Base-by-base conservation (phyloP, 306 rosid genomes). In the Castanea sativa region DNA sequence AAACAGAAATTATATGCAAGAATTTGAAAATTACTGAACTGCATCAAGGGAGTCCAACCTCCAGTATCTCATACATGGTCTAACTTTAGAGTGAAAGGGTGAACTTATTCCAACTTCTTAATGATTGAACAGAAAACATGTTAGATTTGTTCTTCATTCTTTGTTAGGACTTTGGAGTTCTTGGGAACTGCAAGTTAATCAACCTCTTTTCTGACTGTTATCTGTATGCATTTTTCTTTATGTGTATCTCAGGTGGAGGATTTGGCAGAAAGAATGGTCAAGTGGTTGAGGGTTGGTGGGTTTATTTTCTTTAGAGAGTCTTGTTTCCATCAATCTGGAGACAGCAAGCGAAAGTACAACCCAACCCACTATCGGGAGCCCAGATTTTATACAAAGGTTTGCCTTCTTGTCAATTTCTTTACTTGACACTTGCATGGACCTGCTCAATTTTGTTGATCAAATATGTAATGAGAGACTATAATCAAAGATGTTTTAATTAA, bases 321-420 rank as follows among this genome's bases (percentile, higher is more conserved):
- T 79, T 95, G 98, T 85, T 95, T 91, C 84, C 99, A 95, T 77
- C 99, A 90, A 87, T 95, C 99, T 38, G 99, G 99, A 69, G 99
- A 95, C 79, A 90, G 93, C 1, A 93, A 95, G 88, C 84, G 99
- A 78, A 90, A 93, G 73, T 87, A 86, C 85, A 95, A 95, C 86
- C 99, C 98, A 57, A 95, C 98, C 82, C 99, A 95, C 86, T 95
- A 95, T 80, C 86, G 99, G 83, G 94, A 93, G 73, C 99, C 99
- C 59, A 86, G 98, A 74, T 93, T 85, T 82, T 95, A 95, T 85
- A 92, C 97, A 29, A 95, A 88, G 98, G 99, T 92, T 84, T 86
- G 82, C 73, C 69, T 76, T 78, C 80, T 78, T 19, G 3, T 18
- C 68, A 33, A 35, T 67, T 67, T 33, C 1, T 67, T 67, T 35